phyloP scores from a whole-genome alignment of 352 stramenopile genomes.

The Saprolegnia parasitica region DNA sequence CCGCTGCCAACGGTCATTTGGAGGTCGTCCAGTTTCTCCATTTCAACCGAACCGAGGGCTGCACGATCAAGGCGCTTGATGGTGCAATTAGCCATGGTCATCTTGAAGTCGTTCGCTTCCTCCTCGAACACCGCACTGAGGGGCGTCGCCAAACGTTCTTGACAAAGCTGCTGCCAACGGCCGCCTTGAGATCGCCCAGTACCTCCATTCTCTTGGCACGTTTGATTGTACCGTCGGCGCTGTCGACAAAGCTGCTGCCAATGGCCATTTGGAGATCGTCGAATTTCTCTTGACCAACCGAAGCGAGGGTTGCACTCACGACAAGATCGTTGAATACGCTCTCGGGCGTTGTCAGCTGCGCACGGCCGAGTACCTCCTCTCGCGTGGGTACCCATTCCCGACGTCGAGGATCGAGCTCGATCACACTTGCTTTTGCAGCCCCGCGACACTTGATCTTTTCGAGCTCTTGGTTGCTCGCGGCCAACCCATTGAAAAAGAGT shows the following conservation, averaged over 20 bases:
- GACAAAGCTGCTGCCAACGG: conserved; percentile 30
- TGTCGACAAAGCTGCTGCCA: conserved; percentile 30
- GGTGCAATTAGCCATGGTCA: conserved; percentile 39
- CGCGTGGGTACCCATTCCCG: no score
- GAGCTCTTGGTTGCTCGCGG: no score
- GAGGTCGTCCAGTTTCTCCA: no score
- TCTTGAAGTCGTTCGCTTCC: conserved; percentile 32
- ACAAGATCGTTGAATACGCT: no score
- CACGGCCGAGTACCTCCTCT: no score
- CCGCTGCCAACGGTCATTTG: no score
- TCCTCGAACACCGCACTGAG: conserved; percentile 31
- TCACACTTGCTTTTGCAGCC: no score
- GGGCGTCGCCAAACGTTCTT: conserved; percentile 32
- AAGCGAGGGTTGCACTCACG: not conserved
- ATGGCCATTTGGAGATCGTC: conserved; percentile 33
- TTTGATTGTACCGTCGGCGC: conserved; percentile 24
- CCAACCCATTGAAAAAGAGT: no score
- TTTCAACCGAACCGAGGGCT: no score
- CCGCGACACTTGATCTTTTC: no score
- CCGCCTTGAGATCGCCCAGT: conserved; percentile 18
- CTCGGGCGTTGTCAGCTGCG: no score
- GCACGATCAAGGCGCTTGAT: conserved; percentile 33
- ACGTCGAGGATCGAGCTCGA: no score
- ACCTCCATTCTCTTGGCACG: conserved; percentile 19
- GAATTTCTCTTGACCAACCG: conserved; percentile 19